Evolutionary conservation across 2,329 filamentous ascomycete species (phyloP).

Genomic region (Phyllosticta paracitricarpa): DNA sequence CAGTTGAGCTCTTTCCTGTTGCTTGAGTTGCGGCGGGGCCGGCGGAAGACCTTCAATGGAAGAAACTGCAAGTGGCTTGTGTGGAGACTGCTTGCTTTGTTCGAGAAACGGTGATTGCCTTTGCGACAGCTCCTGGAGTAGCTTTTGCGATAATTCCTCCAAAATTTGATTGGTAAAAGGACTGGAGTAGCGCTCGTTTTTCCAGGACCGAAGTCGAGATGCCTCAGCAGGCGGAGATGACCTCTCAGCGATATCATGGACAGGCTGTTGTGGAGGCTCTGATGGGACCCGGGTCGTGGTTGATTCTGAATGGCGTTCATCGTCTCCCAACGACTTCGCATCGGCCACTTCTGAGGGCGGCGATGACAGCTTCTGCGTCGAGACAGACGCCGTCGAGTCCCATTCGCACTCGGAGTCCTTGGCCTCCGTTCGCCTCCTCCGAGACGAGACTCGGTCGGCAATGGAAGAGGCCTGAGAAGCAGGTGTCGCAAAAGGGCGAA

Average conservation of each 20-base stretch:
- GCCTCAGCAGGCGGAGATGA: not conserved
- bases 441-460: not conserved
- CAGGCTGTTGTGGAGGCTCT: not conserved
- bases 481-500: not conserved
- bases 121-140: not conserved
- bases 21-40: not conserved
- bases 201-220: not conserved
- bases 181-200: not conserved
- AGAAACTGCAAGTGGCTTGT: not conserved
- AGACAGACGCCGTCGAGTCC: constrained; percentile 1
- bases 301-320: not conserved
- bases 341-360: not conserved
- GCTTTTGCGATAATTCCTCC: not conserved
- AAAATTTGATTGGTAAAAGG: not conserved
- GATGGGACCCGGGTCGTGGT: not conserved
- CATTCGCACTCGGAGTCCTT: constrained; percentile 5
- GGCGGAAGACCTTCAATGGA: not conserved
- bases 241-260: not conserved
- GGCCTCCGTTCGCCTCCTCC: not conserved
- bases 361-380: constrained; percentile 1
- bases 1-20: not conserved
- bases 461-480: not conserved
- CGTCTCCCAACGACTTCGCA: not conserved
- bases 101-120: not conserved
- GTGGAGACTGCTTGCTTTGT: not conserved